Evolutionary conservation across 345 rosid genomes (phyloP).

Genomic region (Salix caprea): DNA sequence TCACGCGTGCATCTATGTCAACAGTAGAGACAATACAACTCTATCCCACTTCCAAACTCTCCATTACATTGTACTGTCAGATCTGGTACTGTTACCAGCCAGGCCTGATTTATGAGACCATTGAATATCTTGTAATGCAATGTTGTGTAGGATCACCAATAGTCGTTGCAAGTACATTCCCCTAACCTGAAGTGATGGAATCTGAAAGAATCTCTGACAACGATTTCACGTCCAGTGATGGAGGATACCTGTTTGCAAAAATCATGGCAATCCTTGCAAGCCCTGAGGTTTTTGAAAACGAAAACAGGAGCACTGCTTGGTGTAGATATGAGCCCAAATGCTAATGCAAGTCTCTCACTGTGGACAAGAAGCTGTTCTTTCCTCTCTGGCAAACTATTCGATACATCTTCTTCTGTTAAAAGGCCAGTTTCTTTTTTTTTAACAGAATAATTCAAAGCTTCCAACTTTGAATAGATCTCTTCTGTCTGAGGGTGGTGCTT

Average conservation of each 20-base stretch:
- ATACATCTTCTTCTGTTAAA: conserved; percentile 36
- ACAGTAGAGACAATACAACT: not conserved
- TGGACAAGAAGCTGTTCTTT: conserved; percentile 59
- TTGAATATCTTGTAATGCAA: not conserved
- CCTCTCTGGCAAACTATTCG: conserved; percentile 42
- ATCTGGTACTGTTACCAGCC: not conserved
- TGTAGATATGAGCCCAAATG: conserved; percentile 58
- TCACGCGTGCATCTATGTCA: not conserved
- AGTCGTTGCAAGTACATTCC: conserved; percentile 70
- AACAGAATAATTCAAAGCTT: conserved; percentile 35
- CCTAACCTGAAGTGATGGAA: conserved; percentile 69
- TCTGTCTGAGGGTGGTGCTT: conserved; percentile 56
- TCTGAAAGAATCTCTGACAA: conserved; percentile 58
- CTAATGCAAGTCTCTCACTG: conserved; percentile 73
- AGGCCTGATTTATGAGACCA: not conserved
- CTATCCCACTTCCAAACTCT: not conserved
- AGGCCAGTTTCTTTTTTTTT: conserved; percentile 15
- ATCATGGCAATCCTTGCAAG: conserved; percentile 67
- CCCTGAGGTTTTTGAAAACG: conserved; percentile 72
- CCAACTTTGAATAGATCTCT: conserved; percentile 52
- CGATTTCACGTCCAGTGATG: conserved; percentile 45
- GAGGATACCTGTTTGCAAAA: conserved; percentile 60
- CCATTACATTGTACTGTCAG: not conserved
- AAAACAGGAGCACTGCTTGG: conserved; percentile 40
- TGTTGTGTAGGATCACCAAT: conserved; percentile 42